Evolutionary conservation across 1,284 basidiomycete species (phyloP), one percentile per base, ranked within the genome.

Genomic region (Cryptococcus sp.): DNA sequence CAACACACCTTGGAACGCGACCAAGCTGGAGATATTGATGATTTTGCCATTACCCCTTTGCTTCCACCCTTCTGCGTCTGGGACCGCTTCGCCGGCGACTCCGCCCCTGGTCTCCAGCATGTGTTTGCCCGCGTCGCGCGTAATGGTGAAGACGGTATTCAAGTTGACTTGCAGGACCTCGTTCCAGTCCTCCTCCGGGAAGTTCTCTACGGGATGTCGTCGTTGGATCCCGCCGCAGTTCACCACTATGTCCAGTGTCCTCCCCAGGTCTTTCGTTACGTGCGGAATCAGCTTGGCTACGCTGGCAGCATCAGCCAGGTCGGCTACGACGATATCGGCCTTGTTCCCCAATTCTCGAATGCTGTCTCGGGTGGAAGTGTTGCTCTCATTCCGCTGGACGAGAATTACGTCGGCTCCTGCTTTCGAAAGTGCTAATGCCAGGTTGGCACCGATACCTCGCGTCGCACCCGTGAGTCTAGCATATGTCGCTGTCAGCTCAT

Each of bases 221-320:
- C 91, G 84, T 78, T 96, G 93, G 69, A 97, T 96, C 50, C 93
- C 94, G 47, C 90, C 94, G 76, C 93, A 96, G 79, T 97, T 95
- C 75, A 97, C 86, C 49, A 97, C 85, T 66, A 96, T 83, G 75
- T 96, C 87, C 65, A 97, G 87, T 56, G 85, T 80, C 56, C 69
- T 64, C 6, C 78, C 78, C 39, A 70, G 42, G 27, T 67, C 67
- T 16, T 56, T 54, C 7, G 64, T 68, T 3, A 73, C 65, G 23
- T 84, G 79, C 19, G 88, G 80, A 25, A 91, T 89, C 53, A 81
- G 80, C 53, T 84, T 81, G 68, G 84, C 86, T 65, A 95, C 89
- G 31, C 83, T 81, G 27, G 83, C 79, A 40, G 88, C 79, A 71
- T 90, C 84, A 20, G 84, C 81, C 22, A 96, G 82, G 78, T 97